These are phyloP conservation scores for Fraxinus paxiana DNA, from an alignment of 305 asterid genomes.

Conservation along the genomic window DNA sequence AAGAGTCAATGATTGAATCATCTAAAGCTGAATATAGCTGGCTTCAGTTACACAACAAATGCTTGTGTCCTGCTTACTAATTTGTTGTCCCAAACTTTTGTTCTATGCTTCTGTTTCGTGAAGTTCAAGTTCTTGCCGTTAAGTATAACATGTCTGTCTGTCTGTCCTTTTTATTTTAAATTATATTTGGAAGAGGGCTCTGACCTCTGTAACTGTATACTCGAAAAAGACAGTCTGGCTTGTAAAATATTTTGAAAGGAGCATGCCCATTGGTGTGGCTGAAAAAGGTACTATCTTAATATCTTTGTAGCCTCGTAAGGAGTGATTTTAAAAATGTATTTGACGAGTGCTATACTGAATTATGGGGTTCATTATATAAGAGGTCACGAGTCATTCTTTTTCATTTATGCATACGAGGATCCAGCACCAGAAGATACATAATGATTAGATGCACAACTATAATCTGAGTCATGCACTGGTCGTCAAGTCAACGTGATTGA, in stretches of 20 bases:
- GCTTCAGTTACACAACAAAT: neutral
- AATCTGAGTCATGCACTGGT: constrained; percentile 6
- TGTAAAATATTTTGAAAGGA: constrained; percentile 1
- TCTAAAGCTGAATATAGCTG: constrained; percentile 6
- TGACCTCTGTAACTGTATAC: neutral
- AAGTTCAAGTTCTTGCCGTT: neutral
- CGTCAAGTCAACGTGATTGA: constrained; percentile 4
- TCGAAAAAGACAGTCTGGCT: neutral
- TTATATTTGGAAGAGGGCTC: neutral
- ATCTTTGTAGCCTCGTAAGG: neutral
- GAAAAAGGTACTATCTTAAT: neutral
- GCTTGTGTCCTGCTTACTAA: constrained; percentile 1
- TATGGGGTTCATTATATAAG: neutral
- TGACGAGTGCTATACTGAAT: neutral
- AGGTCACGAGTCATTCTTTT: constrained; percentile 8
- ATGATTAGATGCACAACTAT: constrained; percentile 5
- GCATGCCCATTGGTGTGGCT: neutral
- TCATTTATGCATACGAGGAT: neutral
- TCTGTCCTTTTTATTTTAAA: neutral
- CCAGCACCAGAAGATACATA: neutral
- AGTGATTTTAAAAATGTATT: neutral
- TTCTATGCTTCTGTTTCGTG: neutral
- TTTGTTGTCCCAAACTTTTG: constrained; percentile 9
- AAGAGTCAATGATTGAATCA: neutral
- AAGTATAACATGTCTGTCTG: neutral